These are phyloP conservation scores for Botryotinia globosa DNA, from an alignment of 2,329 filamentous ascomycete genomes.

Conservation along the genomic window DNA sequence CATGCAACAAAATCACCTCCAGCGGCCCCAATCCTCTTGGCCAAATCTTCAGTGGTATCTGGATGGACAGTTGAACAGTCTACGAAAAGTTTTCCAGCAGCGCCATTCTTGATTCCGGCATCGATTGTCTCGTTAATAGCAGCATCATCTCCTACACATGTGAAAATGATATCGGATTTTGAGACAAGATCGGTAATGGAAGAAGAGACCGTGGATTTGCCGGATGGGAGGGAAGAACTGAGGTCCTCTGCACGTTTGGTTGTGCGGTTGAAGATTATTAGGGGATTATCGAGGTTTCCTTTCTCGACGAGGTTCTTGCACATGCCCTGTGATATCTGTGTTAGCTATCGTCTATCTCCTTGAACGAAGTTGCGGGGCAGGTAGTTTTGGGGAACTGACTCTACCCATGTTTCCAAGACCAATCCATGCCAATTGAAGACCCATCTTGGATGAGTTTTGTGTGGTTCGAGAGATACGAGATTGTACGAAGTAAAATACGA, in stretches of 20 bases:
- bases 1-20: constrained; percentile 74
- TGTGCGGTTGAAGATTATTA: constrained; percentile 81
- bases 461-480: not conserved
- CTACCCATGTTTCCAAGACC: constrained; percentile 87
- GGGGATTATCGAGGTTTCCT: constrained; percentile 64
- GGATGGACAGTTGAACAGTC: constrained; percentile 89
- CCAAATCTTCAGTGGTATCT: constrained; percentile 68
- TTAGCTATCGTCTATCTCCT: constrained; percentile 8
- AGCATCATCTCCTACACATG: constrained; percentile 74
- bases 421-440: constrained; percentile 68
- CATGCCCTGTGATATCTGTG: constrained; percentile 55
- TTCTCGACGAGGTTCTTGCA: constrained; percentile 79
- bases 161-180: constrained; percentile 75
- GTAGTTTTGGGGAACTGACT: constrained; percentile 47
- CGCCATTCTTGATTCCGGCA: constrained; percentile 52
- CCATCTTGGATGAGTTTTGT: constrained; percentile 44
- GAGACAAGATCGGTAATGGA: constrained; percentile 65
- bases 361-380: not conserved
- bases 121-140: constrained; percentile 64
- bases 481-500: not conserved
- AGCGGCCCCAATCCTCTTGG: constrained; percentile 52
- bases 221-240: constrained; percentile 55
- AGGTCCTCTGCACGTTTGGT: constrained; percentile 62
- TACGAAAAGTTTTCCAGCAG: constrained; percentile 73
- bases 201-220: constrained; percentile 61